Evolutionary conservation across 2,329 filamentous ascomycete genomes (phyloP).

Genomic region (Pestalotiopsis fici): DNA sequence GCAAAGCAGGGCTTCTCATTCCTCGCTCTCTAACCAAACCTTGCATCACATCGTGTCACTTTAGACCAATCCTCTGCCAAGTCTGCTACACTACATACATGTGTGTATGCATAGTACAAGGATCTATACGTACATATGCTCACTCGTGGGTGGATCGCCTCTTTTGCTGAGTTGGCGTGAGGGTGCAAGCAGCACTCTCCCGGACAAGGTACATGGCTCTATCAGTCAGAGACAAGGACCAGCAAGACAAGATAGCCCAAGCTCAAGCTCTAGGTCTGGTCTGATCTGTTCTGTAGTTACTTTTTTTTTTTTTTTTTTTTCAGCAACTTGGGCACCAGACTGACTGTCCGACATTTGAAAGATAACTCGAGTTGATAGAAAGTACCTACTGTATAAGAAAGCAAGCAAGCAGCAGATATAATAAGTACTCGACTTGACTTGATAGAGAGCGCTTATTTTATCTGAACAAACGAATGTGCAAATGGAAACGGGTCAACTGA

Average conservation of each 20-base stretch:
- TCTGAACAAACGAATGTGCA: too few species aligned
- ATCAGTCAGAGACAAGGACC: too few species aligned
- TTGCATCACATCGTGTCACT: slow-evolving; percentile 29
- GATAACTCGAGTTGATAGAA: background rate
- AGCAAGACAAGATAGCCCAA: background rate
- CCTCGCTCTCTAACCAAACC: slow-evolving; percentile 13
- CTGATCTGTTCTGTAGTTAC: background rate
- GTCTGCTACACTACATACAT: slow-evolving; percentile 5
- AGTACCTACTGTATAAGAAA: too few species aligned
- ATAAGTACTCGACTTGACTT: too few species aligned
- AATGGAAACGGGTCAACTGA: too few species aligned
- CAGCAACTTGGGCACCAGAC: too few species aligned
- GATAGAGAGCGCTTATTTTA: too few species aligned
- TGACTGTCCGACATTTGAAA: background rate
- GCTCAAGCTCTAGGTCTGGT: background rate
- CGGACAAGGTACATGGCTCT: background rate
- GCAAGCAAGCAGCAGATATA: too few species aligned
- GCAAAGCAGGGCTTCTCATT: background rate
- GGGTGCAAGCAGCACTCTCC: slow-evolving; percentile 15
- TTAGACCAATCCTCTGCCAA: slow-evolving; percentile 27
- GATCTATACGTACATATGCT: background rate
- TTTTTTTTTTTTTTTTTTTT: too few species aligned
- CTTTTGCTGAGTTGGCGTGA: slow-evolving; percentile 28
- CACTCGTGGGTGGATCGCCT: slow-evolving; percentile 21
- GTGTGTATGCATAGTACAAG: background rate